Conservation (phyloP, 352 stramenopile species). For the Phytophthora idaei region DNA sequence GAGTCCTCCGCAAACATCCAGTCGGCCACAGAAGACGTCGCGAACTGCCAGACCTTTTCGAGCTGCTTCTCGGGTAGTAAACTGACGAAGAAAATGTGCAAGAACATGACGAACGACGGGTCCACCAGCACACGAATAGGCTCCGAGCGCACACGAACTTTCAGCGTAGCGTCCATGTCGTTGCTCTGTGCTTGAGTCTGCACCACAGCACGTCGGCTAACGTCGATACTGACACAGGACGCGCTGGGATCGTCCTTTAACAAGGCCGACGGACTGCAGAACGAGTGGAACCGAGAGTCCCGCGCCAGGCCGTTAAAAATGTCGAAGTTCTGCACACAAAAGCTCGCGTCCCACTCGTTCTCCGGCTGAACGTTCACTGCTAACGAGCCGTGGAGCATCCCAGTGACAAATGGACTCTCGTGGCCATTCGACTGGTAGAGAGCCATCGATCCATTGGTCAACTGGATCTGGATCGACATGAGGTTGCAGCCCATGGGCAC, state of each 20-base stretch:
- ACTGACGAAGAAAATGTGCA: slow-evolving; percentile 77
- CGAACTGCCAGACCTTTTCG: slow-evolving; percentile 81
- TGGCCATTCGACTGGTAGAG: slow-evolving; percentile 57
- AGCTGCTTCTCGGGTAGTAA: slow-evolving; percentile 70
- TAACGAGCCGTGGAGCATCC: slow-evolving; percentile 56
- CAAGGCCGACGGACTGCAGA: slow-evolving; percentile 56
- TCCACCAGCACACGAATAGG: slow-evolving; percentile 78
- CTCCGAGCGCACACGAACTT: slow-evolving; percentile 57
- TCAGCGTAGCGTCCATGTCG: slow-evolving; percentile 32
- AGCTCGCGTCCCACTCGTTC: slow-evolving; percentile 66
- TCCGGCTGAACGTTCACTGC: slow-evolving; percentile 65
- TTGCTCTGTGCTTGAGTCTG: slow-evolving; percentile 20
- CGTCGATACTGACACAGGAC: slow-evolving; percentile 61
- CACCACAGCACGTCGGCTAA: slow-evolving; percentile 32
- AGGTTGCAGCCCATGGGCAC: slow-evolving; percentile 75
- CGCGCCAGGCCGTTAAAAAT: slow-evolving; percentile 58
- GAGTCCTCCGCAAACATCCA: slow-evolving; percentile 81
- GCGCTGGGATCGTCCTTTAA: slow-evolving; percentile 13
- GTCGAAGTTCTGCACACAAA: slow-evolving; percentile 72
- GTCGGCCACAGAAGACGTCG: slow-evolving; percentile 79
- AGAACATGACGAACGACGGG: slow-evolving; percentile 65
- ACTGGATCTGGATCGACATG: slow-evolving; percentile 66
- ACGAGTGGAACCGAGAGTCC: slow-evolving; percentile 58
- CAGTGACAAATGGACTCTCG: slow-evolving; percentile 53
- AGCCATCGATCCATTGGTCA: slow-evolving; percentile 55